phyloP scores from a whole-genome alignment of 2,329 filamentous ascomycete genomes.

The Diaporthe vexans region DNA sequence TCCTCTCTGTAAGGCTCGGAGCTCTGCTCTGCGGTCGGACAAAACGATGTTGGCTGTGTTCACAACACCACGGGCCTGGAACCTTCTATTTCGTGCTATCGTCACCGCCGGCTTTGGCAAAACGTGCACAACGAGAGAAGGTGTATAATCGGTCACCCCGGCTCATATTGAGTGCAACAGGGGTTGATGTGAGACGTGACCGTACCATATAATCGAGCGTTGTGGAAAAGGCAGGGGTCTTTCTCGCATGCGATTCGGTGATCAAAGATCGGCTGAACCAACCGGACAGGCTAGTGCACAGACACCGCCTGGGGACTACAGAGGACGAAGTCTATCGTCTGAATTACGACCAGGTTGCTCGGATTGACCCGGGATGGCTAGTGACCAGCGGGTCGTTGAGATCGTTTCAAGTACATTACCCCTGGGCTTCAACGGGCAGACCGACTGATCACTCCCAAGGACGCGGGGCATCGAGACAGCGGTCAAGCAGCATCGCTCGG shows the following conservation, averaged over 20 bases:
- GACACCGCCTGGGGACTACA: neutral
- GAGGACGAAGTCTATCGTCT: constrained; percentile 17
- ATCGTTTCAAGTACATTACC: constrained; percentile 27
- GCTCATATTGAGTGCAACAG: constrained; percentile 22
- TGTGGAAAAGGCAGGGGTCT: neutral
- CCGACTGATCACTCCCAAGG: neutral
- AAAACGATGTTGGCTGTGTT: neutral
- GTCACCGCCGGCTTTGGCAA: constrained; percentile 28
- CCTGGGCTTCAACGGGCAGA: constrained; percentile 12
- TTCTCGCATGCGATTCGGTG: constrained; percentile 29
- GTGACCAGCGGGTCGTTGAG: neutral
- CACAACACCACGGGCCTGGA: neutral
- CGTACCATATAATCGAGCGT: neutral
- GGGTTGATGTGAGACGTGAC: constrained; percentile 21
- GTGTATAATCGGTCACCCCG: neutral
- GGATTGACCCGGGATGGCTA: constrained; percentile 14
- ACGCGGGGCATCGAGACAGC: neutral
- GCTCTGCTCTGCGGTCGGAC: neutral
- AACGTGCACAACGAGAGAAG: neutral
- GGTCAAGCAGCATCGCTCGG: neutral
- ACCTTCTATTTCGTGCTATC: constrained; percentile 3
- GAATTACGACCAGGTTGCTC: constrained; percentile 9
- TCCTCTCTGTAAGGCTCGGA: neutral
- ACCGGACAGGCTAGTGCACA: constrained; percentile 27
- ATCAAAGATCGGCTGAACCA: constrained; percentile 32